phyloP scores from a whole-genome alignment of 176 grass and related monocot genomes.

The Triticum timopheevii region DNA sequence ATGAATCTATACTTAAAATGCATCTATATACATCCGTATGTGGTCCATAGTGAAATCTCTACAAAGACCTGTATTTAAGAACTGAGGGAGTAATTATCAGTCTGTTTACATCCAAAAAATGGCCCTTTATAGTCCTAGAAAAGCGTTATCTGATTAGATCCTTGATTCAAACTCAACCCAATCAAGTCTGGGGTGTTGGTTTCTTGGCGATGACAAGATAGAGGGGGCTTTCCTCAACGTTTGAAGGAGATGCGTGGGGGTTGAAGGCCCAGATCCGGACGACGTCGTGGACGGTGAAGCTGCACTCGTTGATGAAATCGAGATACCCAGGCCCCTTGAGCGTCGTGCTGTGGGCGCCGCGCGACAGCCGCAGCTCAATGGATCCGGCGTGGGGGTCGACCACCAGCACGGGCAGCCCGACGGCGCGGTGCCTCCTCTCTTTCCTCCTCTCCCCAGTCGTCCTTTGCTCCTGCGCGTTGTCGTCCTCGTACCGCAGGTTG shows the following conservation, averaged over 20 bases:
- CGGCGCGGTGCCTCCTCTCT: background rate
- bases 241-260: no score
- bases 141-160: background rate
- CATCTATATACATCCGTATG: no score
- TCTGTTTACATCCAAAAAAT: background rate
- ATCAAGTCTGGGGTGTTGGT: background rate
- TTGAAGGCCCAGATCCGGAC: background rate
- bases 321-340: background rate
- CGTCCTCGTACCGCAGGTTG: background rate
- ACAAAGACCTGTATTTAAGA: no score
- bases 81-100: no score
- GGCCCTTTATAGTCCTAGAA: background rate
- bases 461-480: background rate
- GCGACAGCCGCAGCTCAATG: background rate
- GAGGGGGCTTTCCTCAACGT: background rate
- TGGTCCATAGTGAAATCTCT: no score
- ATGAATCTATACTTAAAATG: no score
- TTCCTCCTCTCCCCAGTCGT: background rate
- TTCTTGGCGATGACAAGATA: background rate
- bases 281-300: background rate
- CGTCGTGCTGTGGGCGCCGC: background rate
- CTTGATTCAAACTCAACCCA: background rate
- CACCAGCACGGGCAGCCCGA: background rate
- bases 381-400: background rate
- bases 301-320: background rate